Conservation (phyloP, 495 filamentous ascomycete genomes). For the Patellaria atrata region DNA sequence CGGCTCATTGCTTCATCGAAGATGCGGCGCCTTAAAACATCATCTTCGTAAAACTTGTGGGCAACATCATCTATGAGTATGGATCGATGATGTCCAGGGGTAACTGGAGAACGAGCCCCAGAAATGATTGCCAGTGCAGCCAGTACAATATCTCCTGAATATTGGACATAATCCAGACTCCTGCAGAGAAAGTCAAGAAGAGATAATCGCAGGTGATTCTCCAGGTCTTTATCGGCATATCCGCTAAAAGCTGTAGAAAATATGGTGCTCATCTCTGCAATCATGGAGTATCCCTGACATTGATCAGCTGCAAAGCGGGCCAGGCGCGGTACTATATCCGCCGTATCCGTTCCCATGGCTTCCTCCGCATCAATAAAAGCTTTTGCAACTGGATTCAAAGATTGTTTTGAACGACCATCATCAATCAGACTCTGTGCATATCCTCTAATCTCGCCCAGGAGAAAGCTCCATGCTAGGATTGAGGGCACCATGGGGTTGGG, state of each 20-base stretch:
- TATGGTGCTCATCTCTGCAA: conserved; percentile 1
- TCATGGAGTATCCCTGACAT: neutral
- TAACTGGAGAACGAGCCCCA: conserved; percentile 1
- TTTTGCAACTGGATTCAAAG: neutral
- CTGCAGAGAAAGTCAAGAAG: conserved; percentile 13
- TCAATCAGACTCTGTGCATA: too few species aligned
- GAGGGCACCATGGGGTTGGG: conserved; percentile 45
- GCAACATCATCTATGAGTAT: neutral
- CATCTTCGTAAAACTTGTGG: conserved; percentile 39
- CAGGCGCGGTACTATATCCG: neutral
- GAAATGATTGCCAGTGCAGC: conserved; percentile 8
- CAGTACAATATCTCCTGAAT: conserved; percentile 13
- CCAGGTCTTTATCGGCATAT: neutral
- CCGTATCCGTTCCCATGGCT: neutral
- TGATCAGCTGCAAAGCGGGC: neutral
- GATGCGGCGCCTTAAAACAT: conserved; percentile 38
- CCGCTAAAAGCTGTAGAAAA: too few species aligned
- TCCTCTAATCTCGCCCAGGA: too few species aligned
- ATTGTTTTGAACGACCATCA: too few species aligned
- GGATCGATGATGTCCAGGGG: neutral
- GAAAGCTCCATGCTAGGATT: conserved; percentile 64
- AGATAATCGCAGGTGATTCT: conserved; percentile 4
- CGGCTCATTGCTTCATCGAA: conserved; percentile 50
- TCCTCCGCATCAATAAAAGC: neutral
- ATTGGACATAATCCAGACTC: conserved; percentile 9